Conservation (phyloP, 371 early-diverging fungal genomes). For the Lichtheimia hyalospora region DNA sequence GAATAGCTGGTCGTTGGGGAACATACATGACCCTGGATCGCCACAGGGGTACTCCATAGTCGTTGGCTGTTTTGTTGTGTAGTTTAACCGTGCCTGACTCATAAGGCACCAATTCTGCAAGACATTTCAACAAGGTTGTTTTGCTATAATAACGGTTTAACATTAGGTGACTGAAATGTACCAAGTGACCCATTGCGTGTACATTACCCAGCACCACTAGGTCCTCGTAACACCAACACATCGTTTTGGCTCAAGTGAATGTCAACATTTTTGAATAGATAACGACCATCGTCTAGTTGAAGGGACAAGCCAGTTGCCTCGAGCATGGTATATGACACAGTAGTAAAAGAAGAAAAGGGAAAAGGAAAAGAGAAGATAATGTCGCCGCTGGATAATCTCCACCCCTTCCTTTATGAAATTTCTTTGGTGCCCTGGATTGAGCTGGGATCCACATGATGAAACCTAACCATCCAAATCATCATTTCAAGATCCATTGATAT, state of each 20-base stretch:
- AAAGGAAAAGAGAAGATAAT: background rate
- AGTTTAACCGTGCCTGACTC: slow-evolving; percentile 63
- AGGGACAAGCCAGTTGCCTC: slow-evolving; percentile 35
- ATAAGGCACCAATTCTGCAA: slow-evolving; percentile 73
- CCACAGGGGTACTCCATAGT: slow-evolving; percentile 74
- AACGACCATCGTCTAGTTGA: slow-evolving; percentile 44
- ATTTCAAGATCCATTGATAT: too few species aligned
- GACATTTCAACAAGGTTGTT: slow-evolving; percentile 82
- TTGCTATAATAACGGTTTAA: slow-evolving; percentile 48
- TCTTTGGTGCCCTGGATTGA: too few species aligned
- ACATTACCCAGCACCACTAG: slow-evolving; percentile 71
- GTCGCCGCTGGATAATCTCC: too few species aligned
- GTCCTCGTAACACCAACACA: slow-evolving; percentile 67
- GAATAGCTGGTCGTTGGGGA: slow-evolving; percentile 77
- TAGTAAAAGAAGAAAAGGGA: background rate
- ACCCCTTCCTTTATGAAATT: too few species aligned
- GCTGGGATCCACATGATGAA: too few species aligned
- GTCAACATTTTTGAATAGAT: slow-evolving; percentile 63
- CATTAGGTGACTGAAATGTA: background rate
- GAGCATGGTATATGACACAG: slow-evolving; percentile 18
- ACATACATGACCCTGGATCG: slow-evolving; percentile 83
- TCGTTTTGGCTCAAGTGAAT: slow-evolving; percentile 59
- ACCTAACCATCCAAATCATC: too few species aligned
- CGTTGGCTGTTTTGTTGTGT: slow-evolving; percentile 56
- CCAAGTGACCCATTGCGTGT: background rate